Percentiles rank a stretch among this genome's conserved stretches.
Evolutionary conservation across 306 rosid genomes (phyloP).

Genomic region (Prunus armeniaca): DNA sequence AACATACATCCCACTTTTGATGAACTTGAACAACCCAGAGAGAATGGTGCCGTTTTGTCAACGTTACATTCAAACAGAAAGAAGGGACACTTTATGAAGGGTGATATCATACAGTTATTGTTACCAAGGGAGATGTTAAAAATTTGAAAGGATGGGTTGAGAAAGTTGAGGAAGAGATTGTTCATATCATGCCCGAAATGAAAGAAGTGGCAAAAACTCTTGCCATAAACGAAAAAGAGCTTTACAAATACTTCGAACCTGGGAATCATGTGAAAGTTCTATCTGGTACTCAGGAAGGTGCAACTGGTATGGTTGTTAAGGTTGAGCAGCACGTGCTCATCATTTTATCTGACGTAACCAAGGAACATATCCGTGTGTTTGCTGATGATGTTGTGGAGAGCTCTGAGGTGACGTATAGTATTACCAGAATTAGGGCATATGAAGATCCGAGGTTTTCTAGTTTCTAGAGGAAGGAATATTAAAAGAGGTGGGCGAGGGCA

Average conservation of each 20-base stretch:
- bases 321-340: constrained; percentile 93
- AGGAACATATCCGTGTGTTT: constrained; percentile 93
- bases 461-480: constrained; percentile 55
- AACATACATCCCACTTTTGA: too few relatives aligned
- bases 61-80: too few relatives aligned
- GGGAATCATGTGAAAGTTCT: constrained; percentile 98
- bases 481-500: constrained; percentile 89
- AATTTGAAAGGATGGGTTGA: too few relatives aligned
- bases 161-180: too few relatives aligned
- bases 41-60: too few relatives aligned
- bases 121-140: too few relatives aligned
- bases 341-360: constrained; percentile 88
- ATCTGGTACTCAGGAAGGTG: constrained; percentile 91
- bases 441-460: constrained; percentile 29
- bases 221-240: constrained; percentile 61
- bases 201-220: too few relatives aligned
- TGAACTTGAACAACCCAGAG: too few relatives aligned
- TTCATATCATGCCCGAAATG: too few relatives aligned
- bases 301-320: constrained; percentile 98
- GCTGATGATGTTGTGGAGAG: constrained; percentile 99
- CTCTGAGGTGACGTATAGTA: constrained; percentile 91
- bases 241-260: constrained; percentile 87
- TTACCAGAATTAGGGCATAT: constrained; percentile 85
- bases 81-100: too few relatives aligned
- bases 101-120: too few relatives aligned